Base-by-base conservation (phyloP, 305 asterid genomes). In the Fraxinus greggii region DNA sequence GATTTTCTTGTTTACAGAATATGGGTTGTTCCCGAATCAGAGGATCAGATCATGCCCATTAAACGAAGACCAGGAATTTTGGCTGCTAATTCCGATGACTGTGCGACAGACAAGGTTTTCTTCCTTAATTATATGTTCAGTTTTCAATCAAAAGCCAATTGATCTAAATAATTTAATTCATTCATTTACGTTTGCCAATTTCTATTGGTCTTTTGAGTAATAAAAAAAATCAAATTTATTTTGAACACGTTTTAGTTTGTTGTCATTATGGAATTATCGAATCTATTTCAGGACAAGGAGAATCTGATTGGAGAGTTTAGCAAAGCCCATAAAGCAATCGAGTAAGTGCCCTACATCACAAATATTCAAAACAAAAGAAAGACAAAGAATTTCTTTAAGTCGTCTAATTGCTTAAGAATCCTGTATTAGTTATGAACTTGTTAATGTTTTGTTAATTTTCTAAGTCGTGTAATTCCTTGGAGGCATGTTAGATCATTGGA, bases 281-380 rank as follows among this genome's bases (percentile, higher is more conserved):
- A 79, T 79, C 24, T 74, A 61, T 24, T 84, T 74, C 88, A 84
- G 86, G 90, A 91, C 65, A 89, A 90, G 65, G 86, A 92, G 78
- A 90, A 78, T 26, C 28, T 87, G 82, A 29, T 86, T 48, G 84
- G 86, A 36, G 92, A 86, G 78, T 82, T 90, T 82, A 90, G 86
- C 85, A 89, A 89, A 85, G 87, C 93, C 4, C 89, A 90, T 77
- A 91, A 86, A 88, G 92, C 96, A 54, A 88, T 90, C 45, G 83
- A 88, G 97, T 91, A 88, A 90, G 93, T 86, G n/a, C 28, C 28
- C 23, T 80, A 51, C 17, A 31, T 67, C 36, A 2, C 38, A 67
- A 67, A 28, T 69, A 7, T 13, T 69, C 36, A 65, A 10, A 65
- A 9, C 33, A 9, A 10, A 65, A 65, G 33, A 24, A 24, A 12